Base-by-base conservation (phyloP, 208 protist species). In the Crithidia brevicula region DNA sequence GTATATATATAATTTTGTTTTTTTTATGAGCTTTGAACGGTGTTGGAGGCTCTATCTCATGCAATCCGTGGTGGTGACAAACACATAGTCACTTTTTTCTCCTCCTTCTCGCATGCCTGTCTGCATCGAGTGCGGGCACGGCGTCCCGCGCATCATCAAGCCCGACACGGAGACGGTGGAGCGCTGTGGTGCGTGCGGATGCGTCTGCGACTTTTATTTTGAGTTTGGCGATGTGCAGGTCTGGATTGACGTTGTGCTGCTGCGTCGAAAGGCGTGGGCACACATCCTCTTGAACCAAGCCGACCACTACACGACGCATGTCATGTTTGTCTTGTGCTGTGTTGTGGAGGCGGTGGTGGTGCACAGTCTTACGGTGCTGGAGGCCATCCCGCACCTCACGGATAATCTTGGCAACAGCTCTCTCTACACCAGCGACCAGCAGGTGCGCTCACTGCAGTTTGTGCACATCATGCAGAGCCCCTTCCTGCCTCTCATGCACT, bases 271-370 rank as follows among this genome's bases (percentile, higher is more conserved):
- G 27, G 91, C 88, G 7, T 96, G 91, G 88, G 72, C 74, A 27
- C 91, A 96, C 68, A 65, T 92, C 11, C 53, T 96, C 27, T 92
- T 82, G 65, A 96, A 96, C 67, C 64, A 80, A 36, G 45, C 34
- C 2, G 59, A 74, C 36, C 52, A 54, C 16, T 47, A 54, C 60
- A 67, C 60, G 7, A 67, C 25, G 28, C 31, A 63, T 25, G 20
- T 68, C 25, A 45, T 74, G 4, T 62, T 74, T 36, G 33, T 94
- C 3, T 10, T 83, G 34, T 87, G 79, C 51, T 92, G 88, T 40
- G 50, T 87, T 2, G 45, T 96, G 18, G 91, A 96, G 59, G 85
- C 88, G 11, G 86, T 91, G 22, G 83, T 90, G n/a, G 86, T 81
- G 53, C 75, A 79, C 15, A 89, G 51, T n/a, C 67, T 82, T n/a